A percentile compares a stretch with the other conserved stretches of the same genome.
Evolutionary conservation across 768 basidiomycete species (phyloP).

Genomic region (Amanita molliuscula): DNA sequence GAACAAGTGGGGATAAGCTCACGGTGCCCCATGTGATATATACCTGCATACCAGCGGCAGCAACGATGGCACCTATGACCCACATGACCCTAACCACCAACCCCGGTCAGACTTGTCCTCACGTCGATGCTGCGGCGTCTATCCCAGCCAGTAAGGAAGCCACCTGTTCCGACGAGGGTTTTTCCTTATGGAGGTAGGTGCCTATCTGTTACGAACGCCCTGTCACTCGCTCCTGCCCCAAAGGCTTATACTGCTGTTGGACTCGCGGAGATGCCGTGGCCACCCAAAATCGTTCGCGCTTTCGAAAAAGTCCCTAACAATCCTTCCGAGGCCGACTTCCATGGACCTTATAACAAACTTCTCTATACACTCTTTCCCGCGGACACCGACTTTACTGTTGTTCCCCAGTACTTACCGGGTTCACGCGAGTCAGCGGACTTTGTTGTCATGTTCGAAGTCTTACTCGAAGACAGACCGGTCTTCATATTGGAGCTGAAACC

Average conservation of each 20-base stretch:
- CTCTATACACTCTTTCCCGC: constrained; percentile 24
- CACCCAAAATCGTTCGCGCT: neutral
- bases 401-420: constrained; percentile 16
- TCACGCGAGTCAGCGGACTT: constrained; percentile 10
- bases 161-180: too few relatives aligned
- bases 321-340: neutral
- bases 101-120: too few relatives aligned
- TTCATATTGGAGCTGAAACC: constrained; percentile 20
- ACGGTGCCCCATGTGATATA: constrained; percentile 76
- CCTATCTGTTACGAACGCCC: too few relatives aligned
- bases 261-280: neutral
- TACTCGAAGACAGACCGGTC: constrained; percentile 13
- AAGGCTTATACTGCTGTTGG: too few relatives aligned
- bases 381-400: constrained; percentile 22
- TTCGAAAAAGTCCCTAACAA: neutral
- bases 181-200: too few relatives aligned
- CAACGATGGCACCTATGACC: constrained; percentile 56
- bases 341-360: constrained; percentile 22
- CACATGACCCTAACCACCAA: constrained; percentile 39
- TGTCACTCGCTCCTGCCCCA: too few relatives aligned
- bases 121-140: too few relatives aligned
- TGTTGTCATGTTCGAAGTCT: constrained; percentile 16
- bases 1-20: constrained; percentile 8
- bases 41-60: constrained; percentile 56
- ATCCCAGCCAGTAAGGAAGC: too few relatives aligned